Conservation (phyloP, 2,329 filamentous ascomycete species). For the Didymella keratinophila region DNA sequence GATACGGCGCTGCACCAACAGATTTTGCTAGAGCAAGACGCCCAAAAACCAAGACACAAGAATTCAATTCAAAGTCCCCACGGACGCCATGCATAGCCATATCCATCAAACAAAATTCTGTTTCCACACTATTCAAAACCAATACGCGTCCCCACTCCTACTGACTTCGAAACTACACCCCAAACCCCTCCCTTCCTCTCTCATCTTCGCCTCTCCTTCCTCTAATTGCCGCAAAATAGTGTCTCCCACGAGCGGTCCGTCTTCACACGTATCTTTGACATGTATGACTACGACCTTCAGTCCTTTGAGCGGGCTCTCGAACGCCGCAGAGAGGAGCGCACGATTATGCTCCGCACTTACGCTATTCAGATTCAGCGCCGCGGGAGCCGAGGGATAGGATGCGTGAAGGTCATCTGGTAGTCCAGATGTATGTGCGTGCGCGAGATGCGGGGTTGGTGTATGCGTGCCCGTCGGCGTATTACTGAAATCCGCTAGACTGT, state of each 20-base stretch:
- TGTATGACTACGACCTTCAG: conserved; percentile 89
- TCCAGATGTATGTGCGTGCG: background rate
- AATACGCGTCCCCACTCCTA: conserved; percentile 66
- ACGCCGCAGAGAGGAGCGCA: conserved; percentile 38
- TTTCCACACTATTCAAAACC: conserved; percentile 46
- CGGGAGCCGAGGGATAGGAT: conserved; percentile 34
- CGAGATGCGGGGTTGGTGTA: conserved; percentile 24
- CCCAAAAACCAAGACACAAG: background rate
- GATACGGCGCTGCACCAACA: background rate
- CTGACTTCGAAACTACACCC: conserved; percentile 84
- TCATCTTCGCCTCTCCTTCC: conserved; percentile 64
- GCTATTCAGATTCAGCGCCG: conserved; percentile 33
- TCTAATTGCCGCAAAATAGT: conserved; percentile 74
- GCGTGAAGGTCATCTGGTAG: conserved; percentile 4
- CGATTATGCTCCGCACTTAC: conserved; percentile 39
- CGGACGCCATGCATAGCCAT: background rate
- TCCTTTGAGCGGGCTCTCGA: conserved; percentile 67
- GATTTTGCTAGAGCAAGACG: background rate
- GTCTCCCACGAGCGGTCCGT: conserved; percentile 70
- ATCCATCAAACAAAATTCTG: background rate
- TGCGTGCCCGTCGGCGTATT: conserved; percentile 29
- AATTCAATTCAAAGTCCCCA: background rate
- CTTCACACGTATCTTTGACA: conserved; percentile 83
- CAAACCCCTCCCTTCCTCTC: conserved; percentile 63
- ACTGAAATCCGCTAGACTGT: conserved; percentile 32